Evolutionary conservation across 2,329 filamentous ascomycete species (phyloP), one percentile per base, ranked within the genome.

Genomic region (Sarocladiaceae sp.): DNA sequence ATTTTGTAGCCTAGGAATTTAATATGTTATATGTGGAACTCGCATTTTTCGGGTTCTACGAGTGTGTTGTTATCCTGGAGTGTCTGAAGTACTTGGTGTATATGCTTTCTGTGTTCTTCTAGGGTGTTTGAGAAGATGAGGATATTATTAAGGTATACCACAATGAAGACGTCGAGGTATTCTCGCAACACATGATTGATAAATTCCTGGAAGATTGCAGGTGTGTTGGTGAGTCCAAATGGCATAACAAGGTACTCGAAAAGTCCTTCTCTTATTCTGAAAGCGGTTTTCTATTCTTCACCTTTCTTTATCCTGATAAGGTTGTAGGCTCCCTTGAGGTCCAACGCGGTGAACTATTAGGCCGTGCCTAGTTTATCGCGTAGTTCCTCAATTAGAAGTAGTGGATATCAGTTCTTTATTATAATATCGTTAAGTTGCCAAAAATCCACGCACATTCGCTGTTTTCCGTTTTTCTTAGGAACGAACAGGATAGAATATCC

Each of bases 231-330:
- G 35, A 61, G 33, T 15, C 42, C 48, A 50, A 62, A 60, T 7
- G 39, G 49, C 48, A 60, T 57, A 9, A 68, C 54, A 29, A 56
- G 33, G 31, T 56, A 68, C 47, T 69, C 43, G 46, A 51, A 68
- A 4, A 52, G 46, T 31, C 58, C 51, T 47, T 58, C 65, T 20
- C 53, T 42, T 2, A 51, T 65, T 15, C 45, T 19, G 45, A 67
- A 68, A 1, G 53, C 53, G 15, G 50, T 66, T 46, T 59, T 64
- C 53, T 49, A 63, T 47, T 65, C 50, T 27, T 67, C 44, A 5
- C 55, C 54, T 50, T 53, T 19, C 18, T 48, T 51, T 16, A 68
- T 64, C 9, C 50, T 23, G 2, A 67, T 57, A 2, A 52, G 32
- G 33, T 67, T 55, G 50, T 61, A 67, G 3, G 33, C 45, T 46